These are phyloP conservation scores for Turnera subulata DNA, from an alignment of 345 rosid genomes.

Conservation along the genomic window DNA sequence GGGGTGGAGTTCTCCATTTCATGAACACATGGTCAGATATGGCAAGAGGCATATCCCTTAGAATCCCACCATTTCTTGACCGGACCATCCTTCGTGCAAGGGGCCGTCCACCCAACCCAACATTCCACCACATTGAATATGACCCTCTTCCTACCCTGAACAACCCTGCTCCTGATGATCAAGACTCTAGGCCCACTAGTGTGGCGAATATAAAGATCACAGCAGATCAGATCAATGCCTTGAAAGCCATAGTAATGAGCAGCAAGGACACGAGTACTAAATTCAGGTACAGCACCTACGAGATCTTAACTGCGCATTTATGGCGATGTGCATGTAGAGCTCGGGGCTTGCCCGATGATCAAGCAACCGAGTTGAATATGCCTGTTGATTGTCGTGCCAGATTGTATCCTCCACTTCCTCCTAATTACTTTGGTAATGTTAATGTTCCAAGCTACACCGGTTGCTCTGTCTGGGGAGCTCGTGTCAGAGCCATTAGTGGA, in stretches of 20 bases:
- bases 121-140: constrained; percentile 2
- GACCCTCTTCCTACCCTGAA: neutral
- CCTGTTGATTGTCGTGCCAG: constrained; percentile 31
- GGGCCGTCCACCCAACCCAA: neutral
- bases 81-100: constrained; percentile 4
- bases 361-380: constrained; percentile 3
- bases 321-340: constrained; percentile 7
- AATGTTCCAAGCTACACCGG: constrained; percentile 28
- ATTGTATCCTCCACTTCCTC: constrained; percentile 35
- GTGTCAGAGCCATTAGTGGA: constrained; percentile 19
- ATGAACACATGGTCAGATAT: constrained; percentile 9
- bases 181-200: neutral
- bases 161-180: neutral
- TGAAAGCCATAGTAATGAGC: neutral
- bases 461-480: constrained; percentile 21
- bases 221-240: neutral
- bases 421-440: constrained; percentile 39
- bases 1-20: neutral
- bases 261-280: neutral
- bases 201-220: neutral
- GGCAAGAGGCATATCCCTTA: neutral
- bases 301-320: constrained; percentile 9
- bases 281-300: neutral
- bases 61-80: neutral
- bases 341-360: too few relatives aligned